phyloP scores from a whole-genome alignment of 352 stramenopile species.

The Pythium aristosporum region DNA sequence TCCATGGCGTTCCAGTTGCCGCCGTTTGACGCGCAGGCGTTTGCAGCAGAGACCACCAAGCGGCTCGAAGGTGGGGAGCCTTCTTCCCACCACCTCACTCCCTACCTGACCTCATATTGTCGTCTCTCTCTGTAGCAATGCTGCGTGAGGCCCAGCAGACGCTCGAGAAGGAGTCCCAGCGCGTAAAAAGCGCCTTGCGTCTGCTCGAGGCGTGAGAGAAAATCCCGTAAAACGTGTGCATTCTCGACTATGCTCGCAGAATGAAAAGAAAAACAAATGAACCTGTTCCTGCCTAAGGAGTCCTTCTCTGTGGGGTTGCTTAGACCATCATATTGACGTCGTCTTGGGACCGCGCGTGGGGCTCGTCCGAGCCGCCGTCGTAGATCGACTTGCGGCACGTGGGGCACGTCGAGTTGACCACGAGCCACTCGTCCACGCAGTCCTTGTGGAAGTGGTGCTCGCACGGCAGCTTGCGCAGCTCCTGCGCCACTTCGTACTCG shows the following conservation, averaged over 20 bases:
- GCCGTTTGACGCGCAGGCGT: conserved; percentile 16
- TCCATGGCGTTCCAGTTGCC: conserved; percentile 8
- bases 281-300: not conserved
- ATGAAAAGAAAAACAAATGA: too few species aligned
- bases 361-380: conserved; percentile 12
- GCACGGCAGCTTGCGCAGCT: conserved; percentile 93
- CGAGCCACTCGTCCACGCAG: conserved; percentile 88
- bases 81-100: not conserved
- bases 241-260: not conserved
- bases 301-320: not conserved
- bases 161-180: conserved; percentile 19
- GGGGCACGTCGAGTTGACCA: conserved; percentile 86
- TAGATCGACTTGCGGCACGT: conserved; percentile 88
- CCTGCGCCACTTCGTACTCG: conserved; percentile 86
- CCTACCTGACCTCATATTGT: not conserved
- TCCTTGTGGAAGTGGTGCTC: conserved; percentile 94
- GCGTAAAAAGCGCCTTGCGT: conserved; percentile 18
- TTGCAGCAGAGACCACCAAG: conserved; percentile 8
- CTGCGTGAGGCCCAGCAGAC: conserved; percentile 17
- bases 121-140: conserved; percentile 10
- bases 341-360: conserved; percentile 42
- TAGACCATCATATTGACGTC: conserved; percentile 64
- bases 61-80: conserved; percentile 12
- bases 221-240: not conserved
- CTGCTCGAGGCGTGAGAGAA: not conserved